These are phyloP conservation scores for Cyberlindnera nakhonratchasimensis DNA, from an alignment of 805 yeast species.

Conservation along the genomic window DNA sequence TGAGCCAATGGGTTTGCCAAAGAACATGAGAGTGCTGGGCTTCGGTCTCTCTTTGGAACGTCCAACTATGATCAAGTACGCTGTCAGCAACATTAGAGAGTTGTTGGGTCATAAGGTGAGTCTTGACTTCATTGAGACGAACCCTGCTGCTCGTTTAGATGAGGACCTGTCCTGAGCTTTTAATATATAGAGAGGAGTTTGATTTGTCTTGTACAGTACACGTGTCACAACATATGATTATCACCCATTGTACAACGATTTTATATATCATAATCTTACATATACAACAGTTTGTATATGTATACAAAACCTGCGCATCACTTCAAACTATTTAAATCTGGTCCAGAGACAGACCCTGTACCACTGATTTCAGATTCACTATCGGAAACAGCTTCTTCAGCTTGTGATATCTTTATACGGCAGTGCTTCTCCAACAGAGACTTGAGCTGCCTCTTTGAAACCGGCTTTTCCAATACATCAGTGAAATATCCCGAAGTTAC, in stretches of 20 bases:
- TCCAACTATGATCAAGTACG: constrained; percentile 99
- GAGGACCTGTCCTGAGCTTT: constrained; percentile 43
- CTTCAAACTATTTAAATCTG: neutral
- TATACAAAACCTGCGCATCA: too few relatives aligned
- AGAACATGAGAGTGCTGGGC: constrained; percentile 89
- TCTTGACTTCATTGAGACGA: constrained; percentile 88
- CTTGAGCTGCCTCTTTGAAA: constrained; percentile 22
- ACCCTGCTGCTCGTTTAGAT: constrained; percentile 97
- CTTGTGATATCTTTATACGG: constrained; percentile 20
- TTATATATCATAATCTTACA: too few relatives aligned
- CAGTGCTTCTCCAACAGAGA: constrained; percentile 25
- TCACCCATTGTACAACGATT: too few relatives aligned
- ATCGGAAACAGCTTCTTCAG: constrained; percentile 30
- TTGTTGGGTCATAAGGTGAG: constrained; percentile 95
- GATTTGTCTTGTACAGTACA: neutral
- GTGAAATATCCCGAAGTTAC: constrained; percentile 45
- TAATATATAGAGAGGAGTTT: neutral
- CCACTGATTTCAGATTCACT: constrained; percentile 20
- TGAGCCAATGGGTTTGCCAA: constrained; percentile 96
- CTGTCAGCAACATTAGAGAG: constrained; percentile 93
- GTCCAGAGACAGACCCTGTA: neutral
- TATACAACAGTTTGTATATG: too few relatives aligned
- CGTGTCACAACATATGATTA: too few relatives aligned
- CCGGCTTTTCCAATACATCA: constrained; percentile 74
- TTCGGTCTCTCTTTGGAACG: constrained; percentile 97